Percentiles rank a stretch among this genome's conserved stretches.
phyloP scores from a whole-genome alignment of 1,139 yeast species.

The Taphrina communis region DNA sequence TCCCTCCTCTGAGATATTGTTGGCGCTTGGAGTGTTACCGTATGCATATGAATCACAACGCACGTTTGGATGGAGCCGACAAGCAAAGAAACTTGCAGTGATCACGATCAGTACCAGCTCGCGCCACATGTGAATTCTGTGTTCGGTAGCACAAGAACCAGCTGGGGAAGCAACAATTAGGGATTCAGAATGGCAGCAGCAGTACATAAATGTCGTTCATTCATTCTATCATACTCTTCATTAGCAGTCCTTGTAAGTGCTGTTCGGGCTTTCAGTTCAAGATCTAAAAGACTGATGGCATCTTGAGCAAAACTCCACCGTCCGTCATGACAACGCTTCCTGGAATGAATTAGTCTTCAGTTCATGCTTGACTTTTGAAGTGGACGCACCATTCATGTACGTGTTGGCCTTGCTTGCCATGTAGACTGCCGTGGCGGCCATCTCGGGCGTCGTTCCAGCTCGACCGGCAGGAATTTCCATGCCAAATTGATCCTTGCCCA shows the following conservation, averaged over 20 bases:
- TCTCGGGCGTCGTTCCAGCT: slow-evolving; percentile 45
- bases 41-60: too few relatives aligned
- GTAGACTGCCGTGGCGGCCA: slow-evolving; percentile 46
- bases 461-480: slow-evolving; percentile 44
- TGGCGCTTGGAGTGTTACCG: too few relatives aligned
- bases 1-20: too few relatives aligned
- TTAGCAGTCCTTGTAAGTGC: not conserved
- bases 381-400: slow-evolving; percentile 42
- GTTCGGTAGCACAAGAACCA: too few relatives aligned
- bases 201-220: not conserved
- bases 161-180: too few relatives aligned
- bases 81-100: not conserved
- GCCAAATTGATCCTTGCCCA: slow-evolving; percentile 36
- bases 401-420: slow-evolving; percentile 46
- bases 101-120: not conserved
- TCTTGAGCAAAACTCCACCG: slow-evolving; percentile 45
- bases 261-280: too few relatives aligned
- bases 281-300: slow-evolving; percentile 44
- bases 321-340: slow-evolving; percentile 43
- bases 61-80: not conserved
- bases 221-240: not conserved
- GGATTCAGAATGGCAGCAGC: too few relatives aligned
- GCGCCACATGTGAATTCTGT: not conserved
- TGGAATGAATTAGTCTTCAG: not conserved
- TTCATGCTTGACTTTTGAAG: slow-evolving; percentile 3